Percentiles rank a stretch among this genome's conserved stretches.
Evolutionary conservation across 129 eudicot species (phyloP).

Genomic region (Helianthus tuberosus): DNA sequence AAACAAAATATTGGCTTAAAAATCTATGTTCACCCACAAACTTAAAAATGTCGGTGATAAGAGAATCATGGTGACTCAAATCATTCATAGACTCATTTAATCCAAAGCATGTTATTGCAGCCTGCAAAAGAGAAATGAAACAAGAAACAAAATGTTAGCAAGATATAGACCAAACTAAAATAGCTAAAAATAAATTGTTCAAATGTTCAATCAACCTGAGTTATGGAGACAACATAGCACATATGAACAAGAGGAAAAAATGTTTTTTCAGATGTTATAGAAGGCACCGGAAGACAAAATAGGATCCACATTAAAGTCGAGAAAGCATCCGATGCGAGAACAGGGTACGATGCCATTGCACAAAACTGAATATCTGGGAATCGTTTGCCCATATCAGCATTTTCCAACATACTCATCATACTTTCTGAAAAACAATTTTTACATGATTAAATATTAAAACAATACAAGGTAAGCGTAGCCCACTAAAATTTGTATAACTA

Average conservation of each 20-base stretch:
- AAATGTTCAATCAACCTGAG: conserved; percentile 55
- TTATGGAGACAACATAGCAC: conserved; percentile 62
- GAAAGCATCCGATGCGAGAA: conserved; percentile 81
- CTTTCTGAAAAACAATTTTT: conserved; percentile 43
- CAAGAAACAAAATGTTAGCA: conserved; percentile 3
- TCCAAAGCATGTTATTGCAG: conserved; percentile 47
- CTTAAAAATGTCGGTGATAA: conserved; percentile 62
- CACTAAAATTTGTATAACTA: not conserved
- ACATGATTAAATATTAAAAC: conserved; percentile 12
- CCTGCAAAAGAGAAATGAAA: conserved; percentile 50
- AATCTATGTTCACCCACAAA: conserved; percentile 42
- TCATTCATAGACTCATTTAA: conserved; percentile 36
- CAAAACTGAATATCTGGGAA: conserved; percentile 79
- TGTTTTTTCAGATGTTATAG: conserved; percentile 69
- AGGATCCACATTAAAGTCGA: conserved; percentile 94
- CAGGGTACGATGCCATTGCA: conserved; percentile 76
- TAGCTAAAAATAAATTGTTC: not conserved
- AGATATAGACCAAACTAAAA: not conserved
- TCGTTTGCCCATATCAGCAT: conserved; percentile 55
- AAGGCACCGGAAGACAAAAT: conserved; percentile 81
- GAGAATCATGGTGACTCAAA: conserved; percentile 43
- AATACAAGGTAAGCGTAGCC: not conserved
- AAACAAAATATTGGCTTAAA: conserved; percentile 47
- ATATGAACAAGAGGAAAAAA: conserved; percentile 78
- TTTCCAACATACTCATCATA: conserved; percentile 66